Evolutionary conservation across 352 stramenopile species (phyloP).

Genomic region (Lagenidium giganteum): DNA sequence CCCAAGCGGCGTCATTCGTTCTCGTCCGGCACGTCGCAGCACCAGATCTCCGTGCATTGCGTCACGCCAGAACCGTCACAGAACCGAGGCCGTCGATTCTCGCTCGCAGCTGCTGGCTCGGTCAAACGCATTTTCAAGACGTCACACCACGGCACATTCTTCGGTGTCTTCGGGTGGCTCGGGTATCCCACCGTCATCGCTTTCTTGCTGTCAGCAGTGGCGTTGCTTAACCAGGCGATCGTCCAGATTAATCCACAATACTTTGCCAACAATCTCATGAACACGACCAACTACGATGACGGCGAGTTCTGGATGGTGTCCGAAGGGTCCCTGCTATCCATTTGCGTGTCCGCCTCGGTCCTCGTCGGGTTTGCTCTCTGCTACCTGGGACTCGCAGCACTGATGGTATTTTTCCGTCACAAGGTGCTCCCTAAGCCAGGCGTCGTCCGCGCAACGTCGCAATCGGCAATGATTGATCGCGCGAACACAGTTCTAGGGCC

Average conservation of each 20-base stretch:
- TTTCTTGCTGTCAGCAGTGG: conserved; percentile 5
- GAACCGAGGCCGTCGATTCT: too few relatives aligned
- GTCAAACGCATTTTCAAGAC: too few relatives aligned
- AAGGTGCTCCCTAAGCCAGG: conserved; percentile 12
- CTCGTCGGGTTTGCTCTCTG: conserved; percentile 7
- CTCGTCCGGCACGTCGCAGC: too few relatives aligned
- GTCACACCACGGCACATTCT: conserved; percentile 7
- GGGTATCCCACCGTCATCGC: conserved; percentile 11
- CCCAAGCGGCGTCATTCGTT: too few relatives aligned
- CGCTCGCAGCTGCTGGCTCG: too few relatives aligned
- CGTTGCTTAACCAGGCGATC: conserved; percentile 10
- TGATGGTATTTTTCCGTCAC: conserved; percentile 17
- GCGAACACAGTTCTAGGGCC: too few relatives aligned
- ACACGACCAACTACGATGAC: conserved; percentile 11
- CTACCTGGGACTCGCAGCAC: conserved; percentile 6
- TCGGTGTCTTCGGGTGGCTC: conserved; percentile 8
- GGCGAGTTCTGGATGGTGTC: conserved; percentile 13
- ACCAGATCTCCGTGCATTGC: too few relatives aligned
- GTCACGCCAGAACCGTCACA: too few relatives aligned
- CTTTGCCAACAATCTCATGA: conserved; percentile 14
- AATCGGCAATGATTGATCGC: too few relatives aligned
- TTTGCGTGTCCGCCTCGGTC: conserved; percentile 1
- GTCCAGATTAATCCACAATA: conserved; percentile 3
- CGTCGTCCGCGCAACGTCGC: too few relatives aligned
- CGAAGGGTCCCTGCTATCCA: neutral